These are phyloP conservation scores for Penicillium thymicola DNA, from an alignment of 2,329 filamentous ascomycete species.

Conservation along the genomic window DNA sequence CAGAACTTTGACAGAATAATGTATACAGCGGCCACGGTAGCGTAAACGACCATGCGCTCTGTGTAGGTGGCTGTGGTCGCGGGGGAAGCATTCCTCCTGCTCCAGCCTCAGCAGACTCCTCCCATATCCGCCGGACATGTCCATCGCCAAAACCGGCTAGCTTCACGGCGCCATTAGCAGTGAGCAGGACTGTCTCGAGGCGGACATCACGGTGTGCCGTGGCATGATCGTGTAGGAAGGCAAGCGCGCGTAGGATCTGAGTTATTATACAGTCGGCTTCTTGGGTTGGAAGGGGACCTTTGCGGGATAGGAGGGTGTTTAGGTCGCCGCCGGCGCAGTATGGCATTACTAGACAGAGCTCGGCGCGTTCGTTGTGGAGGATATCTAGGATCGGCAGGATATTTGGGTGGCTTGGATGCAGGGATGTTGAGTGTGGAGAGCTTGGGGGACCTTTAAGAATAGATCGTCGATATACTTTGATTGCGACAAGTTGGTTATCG, in stretches of 20 bases:
- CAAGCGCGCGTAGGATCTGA: constrained; percentile 42
- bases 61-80: neutral
- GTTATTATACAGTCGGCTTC: constrained; percentile 92
- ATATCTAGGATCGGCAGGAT: constrained; percentile 28
- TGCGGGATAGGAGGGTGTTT: constrained; percentile 73
- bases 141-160: constrained; percentile 83
- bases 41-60: constrained; percentile 9
- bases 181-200: constrained; percentile 87
- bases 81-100: neutral
- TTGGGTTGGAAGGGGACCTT: constrained; percentile 72
- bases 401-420: constrained; percentile 29
- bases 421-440: constrained; percentile 3
- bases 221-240: constrained; percentile 72
- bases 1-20: neutral
- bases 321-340: constrained; percentile 77
- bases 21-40: constrained; percentile 10
- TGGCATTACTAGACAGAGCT: constrained; percentile 30
- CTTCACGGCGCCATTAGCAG: constrained; percentile 75
- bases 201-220: constrained; percentile 94
- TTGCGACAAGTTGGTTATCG: constrained; percentile 17
- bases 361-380: constrained; percentile 25
- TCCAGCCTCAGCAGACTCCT: constrained; percentile 8
- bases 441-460: constrained; percentile 5
- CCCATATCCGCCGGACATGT: constrained; percentile 69
- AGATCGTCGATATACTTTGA: constrained; percentile 30